These are phyloP conservation scores for Mucor ambiguus DNA, from an alignment of 371 early-diverging fungal genomes.

Conservation along the genomic window DNA sequence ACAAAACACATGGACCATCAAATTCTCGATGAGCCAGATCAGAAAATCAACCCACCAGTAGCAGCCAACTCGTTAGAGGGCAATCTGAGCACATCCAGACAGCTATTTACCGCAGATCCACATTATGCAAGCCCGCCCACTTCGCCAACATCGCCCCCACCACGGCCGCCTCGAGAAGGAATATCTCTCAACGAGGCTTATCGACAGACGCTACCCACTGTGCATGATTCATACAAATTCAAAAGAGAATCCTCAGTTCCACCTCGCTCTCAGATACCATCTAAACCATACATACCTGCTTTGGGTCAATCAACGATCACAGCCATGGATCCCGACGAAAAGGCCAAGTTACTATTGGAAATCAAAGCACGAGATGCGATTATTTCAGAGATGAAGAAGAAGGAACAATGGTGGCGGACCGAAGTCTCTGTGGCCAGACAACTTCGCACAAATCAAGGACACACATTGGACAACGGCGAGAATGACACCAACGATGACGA, in stretches of 20 bases:
- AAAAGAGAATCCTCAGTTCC: not conserved
- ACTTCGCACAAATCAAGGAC: not conserved
- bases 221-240: constrained; percentile 3
- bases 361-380: constrained; percentile 24
- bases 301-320: not conserved
- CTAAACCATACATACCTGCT: not conserved
- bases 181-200: not conserved
- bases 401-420: constrained; percentile 48
- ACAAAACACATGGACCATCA: not conserved
- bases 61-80: constrained; percentile 5
- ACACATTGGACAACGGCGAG: constrained; percentile 3
- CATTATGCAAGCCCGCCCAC: not conserved
- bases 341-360: constrained; percentile 21
- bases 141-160: not conserved
- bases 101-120: not conserved
- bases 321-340: constrained; percentile 14
- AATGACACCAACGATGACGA: constrained; percentile 6
- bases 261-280: not conserved
- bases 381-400: constrained; percentile 37
- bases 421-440: constrained; percentile 33
- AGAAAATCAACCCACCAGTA: constrained; percentile 3
- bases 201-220: not conserved
- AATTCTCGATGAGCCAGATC: not conserved
- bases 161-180: constrained; percentile 22
- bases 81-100: not conserved